phyloP scores from a whole-genome alignment of 2,329 filamentous ascomycete species.

The Fusarium sulawesiense region DNA sequence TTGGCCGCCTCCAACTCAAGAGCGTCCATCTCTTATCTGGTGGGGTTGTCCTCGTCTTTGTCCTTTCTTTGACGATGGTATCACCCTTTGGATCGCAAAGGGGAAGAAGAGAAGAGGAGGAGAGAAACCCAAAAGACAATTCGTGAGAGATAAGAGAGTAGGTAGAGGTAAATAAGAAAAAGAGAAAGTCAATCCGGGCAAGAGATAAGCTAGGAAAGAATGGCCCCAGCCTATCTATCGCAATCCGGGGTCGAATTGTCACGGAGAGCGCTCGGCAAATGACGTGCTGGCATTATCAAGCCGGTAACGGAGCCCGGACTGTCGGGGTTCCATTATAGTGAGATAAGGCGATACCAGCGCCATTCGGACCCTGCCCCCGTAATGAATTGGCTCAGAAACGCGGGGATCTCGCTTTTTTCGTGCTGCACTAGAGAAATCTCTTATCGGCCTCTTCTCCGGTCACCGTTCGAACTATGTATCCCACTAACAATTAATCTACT shows the following conservation, averaged over 20 bases:
- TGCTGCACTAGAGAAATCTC: neutral
- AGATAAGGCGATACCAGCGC: constrained; percentile 29
- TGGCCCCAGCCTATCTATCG: constrained; percentile 22
- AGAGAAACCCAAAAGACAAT: neutral
- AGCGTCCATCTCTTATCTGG: constrained; percentile 46
- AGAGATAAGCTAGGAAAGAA: constrained; percentile 15
- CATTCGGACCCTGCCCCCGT: constrained; percentile 26
- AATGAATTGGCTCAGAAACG: neutral
- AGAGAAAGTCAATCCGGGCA: neutral
- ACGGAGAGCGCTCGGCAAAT: constrained; percentile 42
- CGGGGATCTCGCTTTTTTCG: neutral
- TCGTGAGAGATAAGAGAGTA: constrained; percentile 15
- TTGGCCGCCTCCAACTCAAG: constrained; percentile 51
- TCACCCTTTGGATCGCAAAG: neutral
- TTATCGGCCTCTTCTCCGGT: constrained; percentile 22
- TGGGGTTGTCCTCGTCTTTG: neutral
- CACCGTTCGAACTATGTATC: constrained; percentile 14
- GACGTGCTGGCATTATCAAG: constrained; percentile 48
- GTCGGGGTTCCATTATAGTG: constrained; percentile 27
- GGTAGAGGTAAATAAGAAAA: neutral
- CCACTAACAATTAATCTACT: constrained; percentile 11
- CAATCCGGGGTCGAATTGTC: constrained; percentile 43
- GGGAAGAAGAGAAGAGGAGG: neutral
- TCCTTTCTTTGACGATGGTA: neutral
- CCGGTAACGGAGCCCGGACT: constrained; percentile 44